Conservation (phyloP, 345 rosid species). For the Lepidium sativum region DNA sequence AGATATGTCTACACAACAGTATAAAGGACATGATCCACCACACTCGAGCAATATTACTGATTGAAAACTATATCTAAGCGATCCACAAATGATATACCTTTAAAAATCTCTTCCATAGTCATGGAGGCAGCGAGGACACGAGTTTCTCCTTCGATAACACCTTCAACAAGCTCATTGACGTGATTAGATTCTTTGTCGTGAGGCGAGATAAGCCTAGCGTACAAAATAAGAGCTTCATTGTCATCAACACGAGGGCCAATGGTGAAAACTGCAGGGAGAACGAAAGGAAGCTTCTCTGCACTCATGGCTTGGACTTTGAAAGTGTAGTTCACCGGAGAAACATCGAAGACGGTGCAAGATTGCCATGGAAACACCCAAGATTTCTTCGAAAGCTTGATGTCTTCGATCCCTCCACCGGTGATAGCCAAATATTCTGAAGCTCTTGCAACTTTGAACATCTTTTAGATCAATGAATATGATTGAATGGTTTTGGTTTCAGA, state of each 20-base stretch:
- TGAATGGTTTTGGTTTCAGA: neutral
- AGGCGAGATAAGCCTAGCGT: conserved; percentile 59
- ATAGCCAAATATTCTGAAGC: conserved; percentile 55
- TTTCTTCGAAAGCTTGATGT: conserved; percentile 58
- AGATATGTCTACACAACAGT: neutral
- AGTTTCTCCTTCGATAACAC: conserved; percentile 81
- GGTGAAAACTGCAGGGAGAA: conserved; percentile 71
- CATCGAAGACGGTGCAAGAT: conserved; percentile 43
- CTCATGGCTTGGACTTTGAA: conserved; percentile 89
- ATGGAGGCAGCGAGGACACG: conserved; percentile 76
- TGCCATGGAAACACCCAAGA: conserved; percentile 66
- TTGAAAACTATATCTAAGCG: no score
- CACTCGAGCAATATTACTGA: no score
- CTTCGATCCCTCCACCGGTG: conserved; percentile 51
- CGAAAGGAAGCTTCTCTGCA: conserved; percentile 77
- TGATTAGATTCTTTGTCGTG: conserved; percentile 59
- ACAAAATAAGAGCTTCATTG: conserved; percentile 34
- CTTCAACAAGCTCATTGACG: conserved; percentile 73
- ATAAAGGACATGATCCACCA: no score
- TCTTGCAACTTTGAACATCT: conserved; percentile 30
- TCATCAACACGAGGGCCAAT: conserved; percentile 67
- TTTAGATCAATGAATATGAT: neutral
- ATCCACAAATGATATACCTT: no score
- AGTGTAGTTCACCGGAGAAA: conserved; percentile 75
- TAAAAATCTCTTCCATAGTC: conserved; percentile 82